Evolutionary conservation across 257 asterid species (phyloP).

Genomic region (Scutellaria galericulata): DNA sequence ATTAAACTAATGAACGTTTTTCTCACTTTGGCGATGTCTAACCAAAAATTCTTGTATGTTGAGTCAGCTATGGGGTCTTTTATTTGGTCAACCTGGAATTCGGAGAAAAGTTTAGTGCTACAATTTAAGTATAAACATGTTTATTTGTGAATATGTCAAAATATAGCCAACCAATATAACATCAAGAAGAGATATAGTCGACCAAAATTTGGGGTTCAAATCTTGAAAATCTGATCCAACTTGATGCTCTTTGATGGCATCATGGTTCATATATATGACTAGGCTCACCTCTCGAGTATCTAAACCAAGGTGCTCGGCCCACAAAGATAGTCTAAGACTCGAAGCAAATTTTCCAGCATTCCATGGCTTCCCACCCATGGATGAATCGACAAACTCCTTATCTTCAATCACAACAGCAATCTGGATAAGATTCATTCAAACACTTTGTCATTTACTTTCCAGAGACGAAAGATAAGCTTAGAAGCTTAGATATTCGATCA

Average conservation of each 20-base stretch:
- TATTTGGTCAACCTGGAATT: conserved; percentile 62
- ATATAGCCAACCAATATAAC: conserved; percentile 5
- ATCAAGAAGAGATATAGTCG: background rate
- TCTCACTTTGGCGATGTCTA: conserved; percentile 76
- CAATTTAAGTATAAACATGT: background rate
- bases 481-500: background rate
- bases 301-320: conserved; percentile 96
- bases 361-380: conserved; percentile 81
- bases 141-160: conserved; percentile 12
- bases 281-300: conserved; percentile 61
- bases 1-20: background rate
- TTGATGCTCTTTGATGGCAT: conserved; percentile 19
- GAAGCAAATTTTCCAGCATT: conserved; percentile 84
- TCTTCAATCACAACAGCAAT: conserved; percentile 83
- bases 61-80: conserved; percentile 77
- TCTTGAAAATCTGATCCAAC: background rate
- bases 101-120: conserved; percentile 18
- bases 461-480: conserved; percentile 3
- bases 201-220: too few species aligned
- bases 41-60: conserved; percentile 73
- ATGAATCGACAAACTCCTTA: conserved; percentile 75
- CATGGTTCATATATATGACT: conserved; percentile 12
- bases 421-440: conserved; percentile 47
- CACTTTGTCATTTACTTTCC: background rate
- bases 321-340: conserved; percentile 76